Evolutionary conservation across 306 rosid species (phyloP).

Genomic region (Sicyos baderoa): DNA sequence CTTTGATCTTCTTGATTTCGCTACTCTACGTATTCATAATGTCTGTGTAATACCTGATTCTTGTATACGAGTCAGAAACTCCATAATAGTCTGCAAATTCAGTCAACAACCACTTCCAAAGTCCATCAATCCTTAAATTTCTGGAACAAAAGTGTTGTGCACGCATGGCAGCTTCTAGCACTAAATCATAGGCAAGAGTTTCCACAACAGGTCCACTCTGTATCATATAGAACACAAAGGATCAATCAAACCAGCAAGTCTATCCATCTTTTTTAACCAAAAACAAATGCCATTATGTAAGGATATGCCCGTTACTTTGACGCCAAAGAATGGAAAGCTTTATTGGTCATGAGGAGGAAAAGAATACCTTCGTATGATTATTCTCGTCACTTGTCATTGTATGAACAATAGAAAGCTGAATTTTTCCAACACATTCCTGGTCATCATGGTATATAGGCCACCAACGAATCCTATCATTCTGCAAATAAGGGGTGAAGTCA

Average conservation of each 20-base stretch:
- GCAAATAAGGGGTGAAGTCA: constrained; percentile 23
- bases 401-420: constrained; percentile 65
- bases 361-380: constrained; percentile 63
- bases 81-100: constrained; percentile 87
- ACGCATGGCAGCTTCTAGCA: constrained; percentile 89
- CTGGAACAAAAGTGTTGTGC: constrained; percentile 65
- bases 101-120: constrained; percentile 92
- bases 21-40: background rate
- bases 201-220: constrained; percentile 90
- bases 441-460: constrained; percentile 89
- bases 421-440: constrained; percentile 84
- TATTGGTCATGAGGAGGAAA: no score
- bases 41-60: constrained; percentile 52
- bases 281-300: background rate
- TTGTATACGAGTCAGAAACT: constrained; percentile 78
- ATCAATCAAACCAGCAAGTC: constrained; percentile 16
- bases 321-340: background rate
- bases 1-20: background rate
- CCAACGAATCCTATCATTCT: constrained; percentile 80
- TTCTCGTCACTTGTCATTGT: constrained; percentile 59
- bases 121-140: constrained; percentile 63
- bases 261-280: background rate
- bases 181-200: constrained; percentile 89
- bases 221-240: constrained; percentile 20
- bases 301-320: background rate